Evolutionary conservation across 306 rosid species (phyloP).

Genomic region (Cucurbita ficifolia): DNA sequence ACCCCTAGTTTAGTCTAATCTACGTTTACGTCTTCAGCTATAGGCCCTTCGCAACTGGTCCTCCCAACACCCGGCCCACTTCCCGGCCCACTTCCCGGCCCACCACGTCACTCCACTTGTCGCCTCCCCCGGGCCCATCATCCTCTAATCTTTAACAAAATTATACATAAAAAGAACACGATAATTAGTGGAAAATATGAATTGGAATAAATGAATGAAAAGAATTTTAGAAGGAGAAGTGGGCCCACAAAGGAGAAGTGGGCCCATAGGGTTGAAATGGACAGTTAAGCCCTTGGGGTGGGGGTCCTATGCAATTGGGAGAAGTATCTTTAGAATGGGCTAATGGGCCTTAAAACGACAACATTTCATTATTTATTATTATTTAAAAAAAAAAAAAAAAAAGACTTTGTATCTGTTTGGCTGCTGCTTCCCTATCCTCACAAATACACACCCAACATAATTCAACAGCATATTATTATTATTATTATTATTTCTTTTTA

Average conservation of each 20-base stretch:
- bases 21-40: background rate
- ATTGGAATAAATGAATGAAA: too few relatives aligned
- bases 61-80: background rate
- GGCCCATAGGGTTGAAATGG: background rate
- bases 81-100: background rate
- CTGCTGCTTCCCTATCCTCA: background rate
- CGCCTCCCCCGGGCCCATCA: background rate
- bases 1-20: background rate
- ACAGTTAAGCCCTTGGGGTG: background rate
- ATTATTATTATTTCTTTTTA: too few relatives aligned
- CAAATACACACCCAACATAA: background rate
- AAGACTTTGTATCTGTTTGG: background rate
- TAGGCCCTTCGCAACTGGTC: background rate
- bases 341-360: conserved; percentile 4
- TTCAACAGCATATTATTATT: too few relatives aligned
- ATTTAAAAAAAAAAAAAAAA: background rate
- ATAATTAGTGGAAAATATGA: too few relatives aligned
- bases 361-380: background rate
- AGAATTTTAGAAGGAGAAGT: too few relatives aligned
- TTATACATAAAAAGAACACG: too few relatives aligned
- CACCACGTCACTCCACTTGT: background rate
- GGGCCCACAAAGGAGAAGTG: background rate
- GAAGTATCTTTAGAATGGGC: background rate
- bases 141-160: too few relatives aligned
- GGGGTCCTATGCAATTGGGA: background rate